These are phyloP conservation scores for Pilatotrama ljubarskyi DNA, from an alignment of 768 basidiomycete species.

Conservation along the genomic window DNA sequence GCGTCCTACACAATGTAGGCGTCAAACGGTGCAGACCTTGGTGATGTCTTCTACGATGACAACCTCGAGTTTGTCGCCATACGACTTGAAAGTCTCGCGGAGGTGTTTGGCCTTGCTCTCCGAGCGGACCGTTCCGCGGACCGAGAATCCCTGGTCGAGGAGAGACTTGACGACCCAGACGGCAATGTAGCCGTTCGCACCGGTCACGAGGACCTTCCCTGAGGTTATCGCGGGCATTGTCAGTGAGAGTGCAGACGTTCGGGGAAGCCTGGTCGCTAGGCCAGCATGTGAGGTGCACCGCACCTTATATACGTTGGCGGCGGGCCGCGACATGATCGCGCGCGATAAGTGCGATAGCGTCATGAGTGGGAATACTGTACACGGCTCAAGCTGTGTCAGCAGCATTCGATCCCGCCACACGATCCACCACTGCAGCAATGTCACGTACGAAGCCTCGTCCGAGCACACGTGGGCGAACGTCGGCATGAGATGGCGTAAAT, in stretches of 20 bases:
- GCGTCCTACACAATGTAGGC: too few species aligned
- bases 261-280: too few species aligned
- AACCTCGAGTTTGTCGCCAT: slow-evolving; percentile 60
- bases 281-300: too few species aligned
- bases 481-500: too few species aligned
- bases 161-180: slow-evolving; percentile 56
- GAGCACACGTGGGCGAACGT: too few species aligned
- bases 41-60: slow-evolving; percentile 72
- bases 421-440: too few species aligned
- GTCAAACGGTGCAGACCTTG: slow-evolving; percentile 35
- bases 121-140: slow-evolving; percentile 69
- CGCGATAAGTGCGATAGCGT: not conserved
- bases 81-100: slow-evolving; percentile 49
- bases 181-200: slow-evolving; percentile 62
- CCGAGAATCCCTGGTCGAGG: slow-evolving; percentile 60
- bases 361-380: not conserved
- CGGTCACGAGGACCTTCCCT: slow-evolving; percentile 52
- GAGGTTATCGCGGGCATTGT: slow-evolving; percentile 39
- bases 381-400: not conserved
- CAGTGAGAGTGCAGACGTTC: not conserved
- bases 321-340: not conserved
- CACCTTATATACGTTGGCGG: not conserved
- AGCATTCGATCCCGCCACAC: too few species aligned
- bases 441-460: too few species aligned
- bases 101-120: slow-evolving; percentile 60